Conservation (phyloP, 1,139 yeast species). For the Sugiyamaella neomexicana region DNA sequence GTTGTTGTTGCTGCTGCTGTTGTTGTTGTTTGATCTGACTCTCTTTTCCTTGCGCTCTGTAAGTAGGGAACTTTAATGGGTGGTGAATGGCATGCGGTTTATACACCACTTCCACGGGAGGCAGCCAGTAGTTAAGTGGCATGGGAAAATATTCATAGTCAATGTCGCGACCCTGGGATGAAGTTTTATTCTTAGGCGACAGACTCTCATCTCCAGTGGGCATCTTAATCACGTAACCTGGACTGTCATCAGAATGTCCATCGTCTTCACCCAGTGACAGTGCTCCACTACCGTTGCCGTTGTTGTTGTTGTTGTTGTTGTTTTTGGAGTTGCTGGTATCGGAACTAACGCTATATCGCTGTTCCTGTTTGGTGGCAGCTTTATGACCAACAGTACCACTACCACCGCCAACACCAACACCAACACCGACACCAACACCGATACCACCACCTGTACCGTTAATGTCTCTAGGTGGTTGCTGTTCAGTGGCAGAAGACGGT, state of each 20-base stretch:
- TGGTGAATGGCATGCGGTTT: conserved; percentile 61
- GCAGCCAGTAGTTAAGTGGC: conserved; percentile 55
- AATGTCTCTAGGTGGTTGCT: background rate
- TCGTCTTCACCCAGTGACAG: conserved; percentile 17
- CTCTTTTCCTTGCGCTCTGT: conserved; percentile 22
- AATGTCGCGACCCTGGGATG: conserved; percentile 22
- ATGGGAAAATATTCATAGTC: conserved; percentile 58
- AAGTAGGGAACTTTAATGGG: conserved; percentile 31
- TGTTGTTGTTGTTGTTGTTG: conserved; percentile 14
- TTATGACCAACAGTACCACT: background rate
- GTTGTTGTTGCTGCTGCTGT: conserved; percentile 8
- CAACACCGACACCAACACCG: background rate
- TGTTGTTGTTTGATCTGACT: conserved; percentile 9
- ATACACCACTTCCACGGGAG: conserved; percentile 61
- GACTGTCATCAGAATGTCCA: conserved; percentile 16
- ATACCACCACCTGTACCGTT: background rate
- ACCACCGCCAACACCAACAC: background rate
- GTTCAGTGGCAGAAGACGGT: background rate
- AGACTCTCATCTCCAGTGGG: conserved; percentile 16
- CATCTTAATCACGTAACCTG: conserved; percentile 18
- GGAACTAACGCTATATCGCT: background rate
- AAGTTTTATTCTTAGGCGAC: conserved; percentile 13
- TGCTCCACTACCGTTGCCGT: conserved; percentile 5
- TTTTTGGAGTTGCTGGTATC: conserved; percentile 11
- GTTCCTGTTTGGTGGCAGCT: conserved; percentile 3